Evolutionary conservation across 345 rosid species (phyloP).

Genomic region (Eutrema heterophyllum): DNA sequence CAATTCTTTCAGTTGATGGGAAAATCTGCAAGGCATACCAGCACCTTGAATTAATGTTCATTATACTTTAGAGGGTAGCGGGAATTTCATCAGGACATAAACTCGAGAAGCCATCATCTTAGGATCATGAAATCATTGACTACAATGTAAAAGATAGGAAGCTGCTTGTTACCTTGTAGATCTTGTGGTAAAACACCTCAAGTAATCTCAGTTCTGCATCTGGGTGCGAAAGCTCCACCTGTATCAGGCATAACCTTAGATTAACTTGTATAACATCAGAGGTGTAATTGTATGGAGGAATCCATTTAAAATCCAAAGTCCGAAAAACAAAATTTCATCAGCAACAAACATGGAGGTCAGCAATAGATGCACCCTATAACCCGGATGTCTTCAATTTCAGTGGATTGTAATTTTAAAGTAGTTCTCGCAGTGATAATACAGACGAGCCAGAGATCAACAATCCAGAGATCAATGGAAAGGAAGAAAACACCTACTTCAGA

Average conservation of each 20-base stretch:
- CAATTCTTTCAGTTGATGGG: constrained; percentile 78
- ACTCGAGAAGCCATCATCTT: not conserved
- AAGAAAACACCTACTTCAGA: not conserved
- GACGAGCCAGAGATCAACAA: not conserved
- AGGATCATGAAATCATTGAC: not conserved
- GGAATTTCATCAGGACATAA: not conserved
- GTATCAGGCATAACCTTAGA: constrained; percentile 26
- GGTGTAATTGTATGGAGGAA: not conserved
- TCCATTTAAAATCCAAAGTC: not conserved
- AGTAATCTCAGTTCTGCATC: constrained; percentile 89
- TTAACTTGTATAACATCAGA: constrained; percentile 12
- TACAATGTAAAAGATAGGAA: constrained; percentile 5
- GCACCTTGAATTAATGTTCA: not conserved
- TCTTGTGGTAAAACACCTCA: constrained; percentile 91
- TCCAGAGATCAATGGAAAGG: not conserved
- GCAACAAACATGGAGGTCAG: not conserved
- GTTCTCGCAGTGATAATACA: constrained; percentile 1
- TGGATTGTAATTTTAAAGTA: not conserved
- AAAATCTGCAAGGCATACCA: constrained; percentile 58
- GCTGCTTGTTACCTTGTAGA: constrained; percentile 62
- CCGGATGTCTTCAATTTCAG: constrained; percentile 6
- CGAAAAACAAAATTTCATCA: not conserved
- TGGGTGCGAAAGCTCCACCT: constrained; percentile 92
- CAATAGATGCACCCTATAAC: constrained; percentile 6
- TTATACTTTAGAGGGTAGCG: not conserved